Evolutionary conservation across 2,329 filamentous ascomycete genomes (phyloP), one percentile per base, ranked within the genome.

Genomic region (Didymella exigua): DNA sequence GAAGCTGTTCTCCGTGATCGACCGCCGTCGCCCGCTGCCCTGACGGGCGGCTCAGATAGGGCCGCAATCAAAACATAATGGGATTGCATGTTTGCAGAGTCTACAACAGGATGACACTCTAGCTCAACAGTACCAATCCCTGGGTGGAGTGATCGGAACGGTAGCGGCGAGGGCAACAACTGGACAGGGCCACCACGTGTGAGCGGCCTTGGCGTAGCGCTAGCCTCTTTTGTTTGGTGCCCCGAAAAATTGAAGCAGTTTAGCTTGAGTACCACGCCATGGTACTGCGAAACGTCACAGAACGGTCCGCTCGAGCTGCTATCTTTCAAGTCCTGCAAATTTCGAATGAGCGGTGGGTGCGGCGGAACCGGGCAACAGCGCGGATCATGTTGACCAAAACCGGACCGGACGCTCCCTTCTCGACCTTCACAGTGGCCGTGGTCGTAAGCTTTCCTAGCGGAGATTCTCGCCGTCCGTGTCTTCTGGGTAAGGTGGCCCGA

Each of bases 151-250:
- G 41, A 37, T 56, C 49, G 40, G 30, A 42, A 47, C 41, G 30
- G 45, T 43, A 46, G 53, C 31, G 40, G 41, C 52, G 43, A 59
- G 29, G 21, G 34, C 33, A 45, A 40, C 51, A 30, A 52, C 42
- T 47, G 33, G 50, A 53, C 65, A 66, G 60, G 65, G 63, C 49
- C 47, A 53, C 65, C 65, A 68, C 65, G 65, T 68, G 65, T 27
- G 52, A 23, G 40, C 18, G 31, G 34, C 13, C 53, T 56, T 56
- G 54, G 54, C 54, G 34, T 27, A 1, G 36, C 21, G 36, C 44
- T 48, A 54, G 44, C 33, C 21, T 42, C 16, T 46, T 47, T 37
- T 13, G 30, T 31, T 19, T 21, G 34, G 37, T 27, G 41, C 29
- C 41, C 41, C 23, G 33, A 49, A 33, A 46, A 42, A 46, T 40